Base-by-base conservation (phyloP, 768 basidiomycete species). In the Serendipita sp. region DNA sequence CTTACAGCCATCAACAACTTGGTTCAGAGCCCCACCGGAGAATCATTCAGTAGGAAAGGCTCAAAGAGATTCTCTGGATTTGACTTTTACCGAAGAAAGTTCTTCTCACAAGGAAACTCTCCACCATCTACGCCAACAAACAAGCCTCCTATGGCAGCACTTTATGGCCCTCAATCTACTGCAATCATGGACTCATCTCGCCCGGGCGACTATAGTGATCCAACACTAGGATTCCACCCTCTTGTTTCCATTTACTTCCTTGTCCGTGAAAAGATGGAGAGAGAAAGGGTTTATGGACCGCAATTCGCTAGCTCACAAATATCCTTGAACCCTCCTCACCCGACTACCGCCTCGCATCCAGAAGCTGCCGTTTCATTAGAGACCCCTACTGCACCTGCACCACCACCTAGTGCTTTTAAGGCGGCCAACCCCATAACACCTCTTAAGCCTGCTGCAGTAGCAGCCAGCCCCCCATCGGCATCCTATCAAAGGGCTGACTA, bases 231-330 rank as follows among this genome's bases (percentile, higher is more conserved):
- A 1, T 99, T 91, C 77, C 92, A 97, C 72, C 94, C 92, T 0
- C 80, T 99, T 32, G 81, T 98, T 52, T 91, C 93, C 35, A 97
- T 99, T 76, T 99, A 99, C 74, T 97, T 85, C 77, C 83, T 99
- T 18, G 89, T 94, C 3, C 80, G 91, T 63, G 96, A 99, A 78
- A 98, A 97, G 79, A 78, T 93, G 71, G 93, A 98, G 71, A 79
- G 96, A 64, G 96, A 99, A 69, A 81, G 83, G 63, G 89, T 99
- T 4, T 98, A 94, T 74, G 96, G 95, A 0, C 85, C 86, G 0
- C 85, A 89, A 67, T 99, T 99, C 74, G 96, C 96, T 2, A 88
- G 83, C 64, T 96, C 93, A 0, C 91, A 94, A 72, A 75, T 93
- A 10, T 88, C 85, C 30, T 72, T 89, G 15, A 73, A 78, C 64